Evolutionary conservation across 805 yeast genomes (phyloP), one percentile per base, ranked within the genome.

Genomic region (Starmerella asiatica): DNA sequence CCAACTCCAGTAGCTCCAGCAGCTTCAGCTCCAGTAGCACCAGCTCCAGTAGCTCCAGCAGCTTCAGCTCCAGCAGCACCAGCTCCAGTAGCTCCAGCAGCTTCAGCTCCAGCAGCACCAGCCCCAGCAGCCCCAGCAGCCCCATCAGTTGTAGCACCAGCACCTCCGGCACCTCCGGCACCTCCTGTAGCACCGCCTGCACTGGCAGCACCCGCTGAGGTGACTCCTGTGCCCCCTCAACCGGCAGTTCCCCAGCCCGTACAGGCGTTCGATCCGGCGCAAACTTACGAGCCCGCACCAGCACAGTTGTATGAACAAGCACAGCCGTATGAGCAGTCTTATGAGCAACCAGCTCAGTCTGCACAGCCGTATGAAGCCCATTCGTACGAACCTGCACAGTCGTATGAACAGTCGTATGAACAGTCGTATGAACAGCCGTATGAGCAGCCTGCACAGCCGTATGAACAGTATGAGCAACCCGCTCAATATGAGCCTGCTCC

Each of bases 181-280:
- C 52, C 52, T 3, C 53, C 60, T 11, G 33, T 62, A 12, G 59
- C 62, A 5, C n/a, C n/a, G n/a, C n/a, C n/a, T n/a, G n/a, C n/a
- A n/a, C n/a, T n/a, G n/a, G n/a, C n/a, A n/a, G n/a, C n/a, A n/a
- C n/a, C n/a, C n/a, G n/a, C n/a, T n/a, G n/a, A n/a, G n/a, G n/a
- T n/a, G n/a, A n/a, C n/a, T n/a, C n/a, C n/a, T 7, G 53, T 49
- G 11, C 54, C 65, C 23, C 46, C 57, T 5, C 57, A 61, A 26
- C 58, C 63, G 3, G 33, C 42, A 15, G 33, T 42, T 29, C 30
- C 36, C 3, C 24, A 35, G 5, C 46, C 55, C 14, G 43, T 21
- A n/a, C 36, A 37, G 12, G 36, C 14, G 16, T 14, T 28, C 17
- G 38, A 18, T 6, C 38, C 37, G 3, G 14, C 41, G 3, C 8